These are phyloP conservation scores for Termitomyces sp. DNA, from an alignment of 768 basidiomycete genomes.

Conservation along the genomic window DNA sequence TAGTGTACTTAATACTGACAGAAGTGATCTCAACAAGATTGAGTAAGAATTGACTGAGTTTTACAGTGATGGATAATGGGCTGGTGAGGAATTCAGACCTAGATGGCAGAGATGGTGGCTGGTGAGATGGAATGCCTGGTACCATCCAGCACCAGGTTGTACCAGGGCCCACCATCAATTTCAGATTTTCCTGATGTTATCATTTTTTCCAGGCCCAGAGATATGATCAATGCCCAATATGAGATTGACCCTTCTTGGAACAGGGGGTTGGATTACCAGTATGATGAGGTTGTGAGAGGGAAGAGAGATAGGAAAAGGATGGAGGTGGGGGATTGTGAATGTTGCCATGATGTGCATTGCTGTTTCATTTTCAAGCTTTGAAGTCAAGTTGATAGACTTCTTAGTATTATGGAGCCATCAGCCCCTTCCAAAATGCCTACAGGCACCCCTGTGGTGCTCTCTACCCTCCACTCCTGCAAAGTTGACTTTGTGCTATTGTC, in stretches of 20 bases:
- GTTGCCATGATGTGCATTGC: constrained; percentile 64
- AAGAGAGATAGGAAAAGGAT: constrained; percentile 61
- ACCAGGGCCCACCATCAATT: no score
- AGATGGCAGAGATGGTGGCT: no score
- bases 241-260: constrained; percentile 67
- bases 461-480: no score
- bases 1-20: no score
- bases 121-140: no score
- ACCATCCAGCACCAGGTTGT: no score
- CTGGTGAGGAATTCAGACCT: no score
- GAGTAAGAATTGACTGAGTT: no score
- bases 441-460: constrained; percentile 40
- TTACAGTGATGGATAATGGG: no score
- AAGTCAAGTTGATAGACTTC: background rate
- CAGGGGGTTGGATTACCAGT: constrained; percentile 62
- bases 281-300: constrained; percentile 71
- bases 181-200: no score
- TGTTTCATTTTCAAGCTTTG: background rate
- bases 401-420: constrained; percentile 79
- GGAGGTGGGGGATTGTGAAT: constrained; percentile 78
- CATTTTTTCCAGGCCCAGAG: constrained; percentile 30
- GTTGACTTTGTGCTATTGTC: no score
- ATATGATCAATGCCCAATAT: constrained; percentile 61
- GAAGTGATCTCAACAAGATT: no score
- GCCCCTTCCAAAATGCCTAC: constrained; percentile 60